Conservation (phyloP, 257 asterid genomes). For the Prunella vulgaris region DNA sequence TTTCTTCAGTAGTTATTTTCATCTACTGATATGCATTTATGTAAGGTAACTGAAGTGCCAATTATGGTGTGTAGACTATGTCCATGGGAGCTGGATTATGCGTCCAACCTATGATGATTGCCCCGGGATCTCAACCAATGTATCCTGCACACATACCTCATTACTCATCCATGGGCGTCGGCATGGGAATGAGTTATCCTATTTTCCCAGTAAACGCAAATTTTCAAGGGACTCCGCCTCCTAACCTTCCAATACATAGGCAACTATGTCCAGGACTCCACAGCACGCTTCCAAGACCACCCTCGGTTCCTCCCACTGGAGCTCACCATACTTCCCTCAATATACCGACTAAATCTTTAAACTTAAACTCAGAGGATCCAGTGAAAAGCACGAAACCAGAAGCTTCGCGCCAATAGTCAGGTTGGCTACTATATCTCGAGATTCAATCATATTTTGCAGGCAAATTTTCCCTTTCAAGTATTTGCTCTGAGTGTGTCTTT, state of each 20-base stretch:
- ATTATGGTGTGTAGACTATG: constrained; percentile 53
- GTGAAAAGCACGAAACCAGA: constrained; percentile 25
- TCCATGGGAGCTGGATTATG: constrained; percentile 79
- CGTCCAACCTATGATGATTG: constrained; percentile 67
- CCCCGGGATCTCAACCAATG: constrained; percentile 47
- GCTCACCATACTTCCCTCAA: background rate
- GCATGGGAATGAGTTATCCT: constrained; percentile 49
- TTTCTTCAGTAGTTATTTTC: background rate
- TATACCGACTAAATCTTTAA: background rate
- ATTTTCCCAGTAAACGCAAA: constrained; percentile 39
- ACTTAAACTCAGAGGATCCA: constrained; percentile 23
- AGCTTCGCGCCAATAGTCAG: constrained; percentile 30
- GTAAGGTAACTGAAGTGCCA: background rate
- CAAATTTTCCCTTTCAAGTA: too few relatives aligned
- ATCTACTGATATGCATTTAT: background rate
- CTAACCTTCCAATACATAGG: constrained; percentile 20
- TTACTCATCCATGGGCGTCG: constrained; percentile 44
- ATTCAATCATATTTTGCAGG: too few relatives aligned
- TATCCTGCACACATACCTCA: constrained; percentile 55
- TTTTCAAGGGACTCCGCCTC: constrained; percentile 38
- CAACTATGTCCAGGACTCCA: constrained; percentile 35
- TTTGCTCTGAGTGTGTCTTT: too few relatives aligned
- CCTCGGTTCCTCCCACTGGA: constrained; percentile 36
- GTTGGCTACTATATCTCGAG: too few relatives aligned
- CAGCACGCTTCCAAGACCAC: constrained; percentile 31